Conservation (phyloP, 768 basidiomycete genomes). For the Hemileccinum impolitum region DNA sequence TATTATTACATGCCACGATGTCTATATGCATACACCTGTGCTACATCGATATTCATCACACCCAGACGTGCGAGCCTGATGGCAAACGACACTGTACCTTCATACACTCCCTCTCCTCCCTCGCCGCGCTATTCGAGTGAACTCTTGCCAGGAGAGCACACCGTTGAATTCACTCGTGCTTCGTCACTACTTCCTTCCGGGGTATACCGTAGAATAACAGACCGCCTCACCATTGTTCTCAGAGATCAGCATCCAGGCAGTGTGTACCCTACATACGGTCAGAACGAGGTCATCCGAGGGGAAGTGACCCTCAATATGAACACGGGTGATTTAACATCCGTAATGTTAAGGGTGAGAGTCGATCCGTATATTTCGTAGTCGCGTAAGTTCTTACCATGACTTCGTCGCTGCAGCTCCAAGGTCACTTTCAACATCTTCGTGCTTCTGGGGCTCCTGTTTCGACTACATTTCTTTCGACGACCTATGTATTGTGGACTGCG, state of each 20-base stretch:
- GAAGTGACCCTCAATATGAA: conserved; percentile 17
- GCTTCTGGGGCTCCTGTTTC: conserved; percentile 10
- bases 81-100: conserved; percentile 34
- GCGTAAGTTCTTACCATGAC: neutral
- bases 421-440: conserved; percentile 16
- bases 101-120: conserved; percentile 50
- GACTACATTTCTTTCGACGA: conserved; percentile 16
- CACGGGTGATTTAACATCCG: conserved; percentile 11
- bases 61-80: conserved; percentile 4
- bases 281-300: conserved; percentile 21
- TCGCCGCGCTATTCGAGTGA: conserved; percentile 54
- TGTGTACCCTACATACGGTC: conserved; percentile 20
- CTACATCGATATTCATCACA: neutral
- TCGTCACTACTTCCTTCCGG: conserved; percentile 8
- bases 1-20: neutral
- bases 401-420: conserved; percentile 23
- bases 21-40: neutral
- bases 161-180: conserved; percentile 42
- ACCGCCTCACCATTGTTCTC: conserved; percentile 22
- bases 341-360: conserved; percentile 22
- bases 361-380: neutral
- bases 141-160: conserved; percentile 47
- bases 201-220: conserved; percentile 30
- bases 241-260: conserved; percentile 22
- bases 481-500: conserved; percentile 18